phyloP scores from a whole-genome alignment of 257 asterid species.

The Solanum clarkiae region DNA sequence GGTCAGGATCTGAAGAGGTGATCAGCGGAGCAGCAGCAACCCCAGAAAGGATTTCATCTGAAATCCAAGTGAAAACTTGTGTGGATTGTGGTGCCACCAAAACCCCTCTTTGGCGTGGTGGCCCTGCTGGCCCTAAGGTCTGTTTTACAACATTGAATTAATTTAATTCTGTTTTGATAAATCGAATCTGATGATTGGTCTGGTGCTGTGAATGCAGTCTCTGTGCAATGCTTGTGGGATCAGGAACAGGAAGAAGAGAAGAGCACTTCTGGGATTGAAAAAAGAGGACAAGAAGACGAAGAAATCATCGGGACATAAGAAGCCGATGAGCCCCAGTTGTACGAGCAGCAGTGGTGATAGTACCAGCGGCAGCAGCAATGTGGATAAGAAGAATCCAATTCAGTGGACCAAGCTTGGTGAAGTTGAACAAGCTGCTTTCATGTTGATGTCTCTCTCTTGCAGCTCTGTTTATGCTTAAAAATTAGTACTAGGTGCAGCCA shows the following conservation, averaged over 20 bases:
- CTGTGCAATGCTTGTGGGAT: slow-evolving; percentile 97
- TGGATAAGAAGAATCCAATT: slow-evolving; percentile 15
- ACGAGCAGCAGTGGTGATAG: slow-evolving; percentile 52
- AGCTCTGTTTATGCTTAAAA: slow-evolving; percentile 36
- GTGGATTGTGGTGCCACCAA: slow-evolving; percentile 84
- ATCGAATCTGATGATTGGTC: background rate
- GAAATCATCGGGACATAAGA: slow-evolving; percentile 11
- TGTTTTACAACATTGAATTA: background rate
- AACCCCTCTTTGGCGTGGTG: slow-evolving; percentile 99
- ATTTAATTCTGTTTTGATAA: background rate
- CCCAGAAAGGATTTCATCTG: slow-evolving; percentile 39
- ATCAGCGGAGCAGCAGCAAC: slow-evolving; percentile 27
- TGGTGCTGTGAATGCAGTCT: slow-evolving; percentile 39
- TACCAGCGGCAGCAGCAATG: slow-evolving; percentile 14
- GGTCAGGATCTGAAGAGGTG: slow-evolving; percentile 34
- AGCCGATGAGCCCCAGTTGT: slow-evolving; percentile 12
- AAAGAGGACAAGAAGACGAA: slow-evolving; percentile 65
- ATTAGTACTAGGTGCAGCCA: too few relatives aligned
- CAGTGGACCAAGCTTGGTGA: slow-evolving; percentile 41
- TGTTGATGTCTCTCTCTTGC: slow-evolving; percentile 78
- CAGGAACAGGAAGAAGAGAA: slow-evolving; percentile 80
- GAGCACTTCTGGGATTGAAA: slow-evolving; percentile 61
- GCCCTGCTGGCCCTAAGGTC: slow-evolving; percentile 99
- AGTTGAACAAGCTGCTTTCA: slow-evolving; percentile 81
- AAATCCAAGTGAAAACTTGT: slow-evolving; percentile 60